Evolutionary conservation across 108 stramenopile genomes (phyloP).

Genomic region (Nitzschia palea): DNA sequence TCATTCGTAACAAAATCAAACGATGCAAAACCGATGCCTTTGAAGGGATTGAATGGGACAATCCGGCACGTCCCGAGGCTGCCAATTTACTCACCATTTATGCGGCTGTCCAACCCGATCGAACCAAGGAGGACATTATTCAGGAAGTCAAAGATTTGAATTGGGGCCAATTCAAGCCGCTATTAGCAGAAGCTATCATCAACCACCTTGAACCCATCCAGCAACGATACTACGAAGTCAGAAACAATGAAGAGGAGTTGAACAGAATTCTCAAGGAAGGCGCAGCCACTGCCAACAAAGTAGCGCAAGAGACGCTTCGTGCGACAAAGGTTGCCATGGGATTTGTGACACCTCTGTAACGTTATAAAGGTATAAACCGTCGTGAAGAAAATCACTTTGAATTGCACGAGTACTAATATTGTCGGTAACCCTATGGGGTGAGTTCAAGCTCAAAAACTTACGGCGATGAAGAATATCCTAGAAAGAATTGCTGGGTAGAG

Average conservation of each 20-base stretch:
- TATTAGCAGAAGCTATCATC: conserved; percentile 92
- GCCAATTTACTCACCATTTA: conserved; percentile 97
- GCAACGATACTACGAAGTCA: conserved; percentile 82
- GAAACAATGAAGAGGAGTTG: conserved; percentile 85
- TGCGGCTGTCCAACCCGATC: conserved; percentile 81
- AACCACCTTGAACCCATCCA: conserved; percentile 95
- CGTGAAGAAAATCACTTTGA: too few relatives aligned
- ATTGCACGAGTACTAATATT: too few relatives aligned
- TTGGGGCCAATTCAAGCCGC: conserved; percentile 97
- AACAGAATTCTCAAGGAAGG: conserved; percentile 88
- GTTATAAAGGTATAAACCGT: too few relatives aligned
- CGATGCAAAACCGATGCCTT: conserved; percentile 94
- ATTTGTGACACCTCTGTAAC: conserved; percentile 45
- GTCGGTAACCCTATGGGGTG: too few relatives aligned
- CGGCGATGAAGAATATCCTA: too few relatives aligned
- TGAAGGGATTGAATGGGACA: conserved; percentile 93
- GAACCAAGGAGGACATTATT: conserved; percentile 75
- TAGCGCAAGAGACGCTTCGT: conserved; percentile 82
- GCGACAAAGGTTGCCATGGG: conserved; percentile 96
- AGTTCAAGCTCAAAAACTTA: too few relatives aligned
- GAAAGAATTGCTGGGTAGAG: too few relatives aligned
- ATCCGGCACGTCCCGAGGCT: conserved; percentile 96
- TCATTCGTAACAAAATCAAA: conserved; percentile 93
- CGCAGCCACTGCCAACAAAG: conserved; percentile 90
- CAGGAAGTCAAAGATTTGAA: conserved; percentile 85